Percentiles rank a stretch among this genome's conserved stretches.
phyloP scores from a whole-genome alignment of 352 stramenopile species.

The Pelagophyceae sp. region DNA sequence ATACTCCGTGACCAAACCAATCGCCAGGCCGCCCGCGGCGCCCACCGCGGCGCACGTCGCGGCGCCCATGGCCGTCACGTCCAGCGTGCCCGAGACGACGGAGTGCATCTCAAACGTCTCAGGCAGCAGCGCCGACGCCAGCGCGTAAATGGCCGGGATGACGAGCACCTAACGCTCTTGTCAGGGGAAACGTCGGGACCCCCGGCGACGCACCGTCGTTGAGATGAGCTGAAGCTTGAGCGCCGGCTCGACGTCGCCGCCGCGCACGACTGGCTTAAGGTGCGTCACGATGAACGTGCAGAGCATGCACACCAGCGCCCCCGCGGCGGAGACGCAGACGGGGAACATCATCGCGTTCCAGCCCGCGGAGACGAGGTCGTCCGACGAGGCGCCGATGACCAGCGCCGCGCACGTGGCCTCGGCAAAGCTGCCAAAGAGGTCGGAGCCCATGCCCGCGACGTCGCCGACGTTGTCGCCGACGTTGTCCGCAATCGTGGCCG shows the following conservation, averaged over 20 bases:
- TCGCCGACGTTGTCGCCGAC: slow-evolving; percentile 99
- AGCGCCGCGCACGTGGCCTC: slow-evolving; percentile 95
- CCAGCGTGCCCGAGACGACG: slow-evolving; percentile 37
- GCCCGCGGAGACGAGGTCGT: slow-evolving; percentile 72
- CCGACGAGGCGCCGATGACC: slow-evolving; percentile 85
- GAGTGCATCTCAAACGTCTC: slow-evolving; percentile 70
- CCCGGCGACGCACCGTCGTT: too few relatives aligned
- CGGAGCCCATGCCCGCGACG: slow-evolving; percentile 97
- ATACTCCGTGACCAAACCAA: slow-evolving; percentile 98
- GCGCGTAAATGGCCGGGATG: slow-evolving; percentile 77
- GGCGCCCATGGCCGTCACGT: slow-evolving; percentile 64
- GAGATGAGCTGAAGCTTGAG: slow-evolving; percentile 96
- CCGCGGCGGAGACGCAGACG: slow-evolving; percentile 85
- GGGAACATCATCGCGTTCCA: slow-evolving; percentile 93
- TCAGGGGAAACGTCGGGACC: too few relatives aligned
- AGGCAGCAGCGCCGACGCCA: slow-evolving; percentile 79
- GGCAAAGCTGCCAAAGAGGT: slow-evolving; percentile 98
- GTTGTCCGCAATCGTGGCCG: slow-evolving; percentile 98
- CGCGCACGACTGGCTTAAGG: slow-evolving; percentile 81
- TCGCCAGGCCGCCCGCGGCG: slow-evolving; percentile 90
- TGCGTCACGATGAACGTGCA: slow-evolving; percentile 95
- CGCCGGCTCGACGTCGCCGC: slow-evolving; percentile 88
- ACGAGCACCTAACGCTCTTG: too few relatives aligned
- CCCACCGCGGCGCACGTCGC: slow-evolving; percentile 86
- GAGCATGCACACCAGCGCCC: slow-evolving; percentile 91